phyloP scores from a whole-genome alignment of 331 rosid genomes.

The Ulmus americana region DNA sequence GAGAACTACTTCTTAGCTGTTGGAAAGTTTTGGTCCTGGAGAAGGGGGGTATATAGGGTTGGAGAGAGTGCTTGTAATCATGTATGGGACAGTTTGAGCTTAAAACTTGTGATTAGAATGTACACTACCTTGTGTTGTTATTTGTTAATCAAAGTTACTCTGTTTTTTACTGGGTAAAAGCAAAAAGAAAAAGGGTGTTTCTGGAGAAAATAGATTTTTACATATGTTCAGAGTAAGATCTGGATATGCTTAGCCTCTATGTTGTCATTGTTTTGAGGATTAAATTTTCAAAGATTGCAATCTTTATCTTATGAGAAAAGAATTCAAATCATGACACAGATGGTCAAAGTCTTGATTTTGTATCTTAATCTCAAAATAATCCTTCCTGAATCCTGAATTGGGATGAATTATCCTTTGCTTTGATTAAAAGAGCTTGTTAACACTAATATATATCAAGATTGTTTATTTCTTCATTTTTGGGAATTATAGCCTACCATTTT shows the following conservation, averaged over 20 bases:
- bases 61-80: not conserved
- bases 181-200: not conserved
- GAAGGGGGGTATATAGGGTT: not conserved
- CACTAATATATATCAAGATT: no score
- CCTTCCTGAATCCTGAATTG: not conserved
- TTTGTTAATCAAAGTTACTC: no score
- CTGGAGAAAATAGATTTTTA: not conserved
- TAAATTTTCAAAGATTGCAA: not conserved
- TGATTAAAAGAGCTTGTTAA: not conserved
- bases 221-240: not conserved
- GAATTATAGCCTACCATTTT: no score
- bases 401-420: not conserved
- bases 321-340: not conserved
- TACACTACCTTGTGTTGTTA: not conserved
- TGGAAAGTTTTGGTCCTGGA: not conserved
- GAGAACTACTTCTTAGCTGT: not conserved
- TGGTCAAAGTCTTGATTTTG: not conserved
- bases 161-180: no score
- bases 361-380: not conserved
- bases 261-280: not conserved
- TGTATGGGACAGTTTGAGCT: not conserved
- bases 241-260: not conserved
- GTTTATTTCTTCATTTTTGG: no score
- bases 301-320: not conserved
- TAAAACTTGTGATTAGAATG: not conserved